Evolutionary conservation across 2,329 filamentous ascomycete species (phyloP).

Genomic region (Blastomyces silverae): DNA sequence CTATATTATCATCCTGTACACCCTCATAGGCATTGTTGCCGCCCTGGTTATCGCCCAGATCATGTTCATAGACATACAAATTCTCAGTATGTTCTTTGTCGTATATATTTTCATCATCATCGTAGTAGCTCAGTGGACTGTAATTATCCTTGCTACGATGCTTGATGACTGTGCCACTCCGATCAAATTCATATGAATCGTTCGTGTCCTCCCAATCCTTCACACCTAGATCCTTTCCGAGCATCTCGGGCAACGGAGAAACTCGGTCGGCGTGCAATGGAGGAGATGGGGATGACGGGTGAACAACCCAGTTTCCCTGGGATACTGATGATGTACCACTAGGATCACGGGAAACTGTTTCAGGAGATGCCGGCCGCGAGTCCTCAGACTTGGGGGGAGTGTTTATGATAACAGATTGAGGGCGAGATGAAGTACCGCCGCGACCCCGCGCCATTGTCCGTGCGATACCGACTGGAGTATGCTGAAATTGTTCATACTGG

Average conservation of each 20-base stretch:
- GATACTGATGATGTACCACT: slow-evolving; percentile 32
- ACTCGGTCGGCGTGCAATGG: slow-evolving; percentile 9
- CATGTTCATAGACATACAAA: slow-evolving; percentile 29
- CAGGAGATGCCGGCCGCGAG: slow-evolving; percentile 20
- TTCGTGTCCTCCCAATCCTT: slow-evolving; percentile 13
- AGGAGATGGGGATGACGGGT: slow-evolving; percentile 33
- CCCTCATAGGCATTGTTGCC: slow-evolving; percentile 33
- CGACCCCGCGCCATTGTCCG: slow-evolving; percentile 27
- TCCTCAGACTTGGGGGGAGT: slow-evolving; percentile 29
- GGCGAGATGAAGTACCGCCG: slow-evolving; percentile 29
- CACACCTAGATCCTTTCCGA: slow-evolving; percentile 24
- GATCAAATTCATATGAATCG: slow-evolving; percentile 12
- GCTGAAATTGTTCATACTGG: slow-evolving; percentile 27
- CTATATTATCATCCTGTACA: slow-evolving; percentile 29
- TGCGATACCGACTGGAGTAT: slow-evolving; percentile 28
- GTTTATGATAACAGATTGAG: slow-evolving; percentile 29
- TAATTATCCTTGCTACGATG: slow-evolving; percentile 32
- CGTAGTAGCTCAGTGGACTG: slow-evolving; percentile 32
- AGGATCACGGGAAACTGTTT: slow-evolving; percentile 30
- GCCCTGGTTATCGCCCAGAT: slow-evolving; percentile 31
- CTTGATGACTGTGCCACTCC: slow-evolving; percentile 31
- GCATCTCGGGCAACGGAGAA: slow-evolving; percentile 12
- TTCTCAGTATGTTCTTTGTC: slow-evolving; percentile 19
- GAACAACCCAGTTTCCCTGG: slow-evolving; percentile 39
- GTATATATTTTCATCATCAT: slow-evolving; percentile 28